phyloP scores from a whole-genome alignment of 352 stramenopile genomes.

The Pilasporangium apinafurcum region DNA sequence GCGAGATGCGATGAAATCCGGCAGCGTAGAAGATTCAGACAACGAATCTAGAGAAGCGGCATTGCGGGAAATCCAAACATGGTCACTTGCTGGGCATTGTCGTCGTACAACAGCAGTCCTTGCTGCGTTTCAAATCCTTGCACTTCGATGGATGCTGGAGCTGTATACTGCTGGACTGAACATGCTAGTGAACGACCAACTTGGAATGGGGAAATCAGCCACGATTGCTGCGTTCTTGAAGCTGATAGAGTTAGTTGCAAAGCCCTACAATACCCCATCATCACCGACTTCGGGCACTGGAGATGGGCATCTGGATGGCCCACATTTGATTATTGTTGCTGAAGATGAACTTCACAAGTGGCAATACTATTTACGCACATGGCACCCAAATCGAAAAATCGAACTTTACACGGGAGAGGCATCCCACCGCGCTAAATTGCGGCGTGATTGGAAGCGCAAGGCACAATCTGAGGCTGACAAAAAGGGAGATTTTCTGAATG shows the following conservation, averaged over 20 bases:
- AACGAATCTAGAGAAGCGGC: conserved; percentile 1
- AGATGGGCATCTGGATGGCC: conserved; percentile 11
- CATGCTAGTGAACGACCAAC: conserved; percentile 79
- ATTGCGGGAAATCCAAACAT: conserved; percentile 7
- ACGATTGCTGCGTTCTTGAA: conserved; percentile 74
- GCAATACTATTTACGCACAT: conserved; percentile 58
- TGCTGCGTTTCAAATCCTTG: conserved; percentile 67
- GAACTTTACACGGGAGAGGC: conserved; percentile 49
- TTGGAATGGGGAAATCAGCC: conserved; percentile 81
- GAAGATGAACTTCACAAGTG: conserved; percentile 80
- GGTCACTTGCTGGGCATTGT: conserved; percentile 4
- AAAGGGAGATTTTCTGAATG: conserved; percentile 15
- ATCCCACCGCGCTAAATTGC: conserved; percentile 31
- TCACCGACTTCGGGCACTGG: background rate
- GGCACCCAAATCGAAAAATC: conserved; percentile 39
- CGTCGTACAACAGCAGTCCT: conserved; percentile 37
- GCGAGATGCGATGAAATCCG: conserved; percentile 27
- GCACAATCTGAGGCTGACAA: background rate
- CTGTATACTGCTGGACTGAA: conserved; percentile 60
- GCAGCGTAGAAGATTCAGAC: background rate
- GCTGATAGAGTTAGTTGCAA: conserved; percentile 35
- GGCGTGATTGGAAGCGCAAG: conserved; percentile 49
- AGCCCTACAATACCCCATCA: background rate
- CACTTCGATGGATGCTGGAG: conserved; percentile 77
- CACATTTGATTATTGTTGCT: conserved; percentile 75